Percentiles rank a stretch among this genome's conserved stretches.
phyloP scores from a whole-genome alignment of 345 rosid genomes.

The Salix koriyanagi region DNA sequence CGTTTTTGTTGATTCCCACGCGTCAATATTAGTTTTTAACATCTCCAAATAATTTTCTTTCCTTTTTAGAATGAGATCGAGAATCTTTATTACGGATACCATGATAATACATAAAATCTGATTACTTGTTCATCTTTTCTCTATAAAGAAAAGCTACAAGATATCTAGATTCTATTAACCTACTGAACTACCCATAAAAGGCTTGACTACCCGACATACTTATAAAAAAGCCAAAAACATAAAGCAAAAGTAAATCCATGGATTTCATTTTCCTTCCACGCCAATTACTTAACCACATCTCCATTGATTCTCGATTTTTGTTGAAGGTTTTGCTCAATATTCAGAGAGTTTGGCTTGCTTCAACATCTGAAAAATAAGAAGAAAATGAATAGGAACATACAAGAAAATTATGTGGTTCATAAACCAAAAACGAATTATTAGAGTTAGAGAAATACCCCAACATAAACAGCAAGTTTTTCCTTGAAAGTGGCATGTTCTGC shows the following conservation, averaged over 20 bases:
- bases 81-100: background rate
- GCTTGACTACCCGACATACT: background rate
- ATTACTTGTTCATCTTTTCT: background rate
- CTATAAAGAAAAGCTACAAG: background rate
- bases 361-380: background rate
- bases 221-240: background rate
- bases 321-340: background rate
- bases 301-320: background rate
- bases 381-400: background rate
- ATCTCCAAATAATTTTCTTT: no score
- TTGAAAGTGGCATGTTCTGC: background rate
- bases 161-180: background rate
- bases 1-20: no score
- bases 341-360: background rate
- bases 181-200: background rate
- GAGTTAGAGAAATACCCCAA: background rate
- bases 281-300: background rate
- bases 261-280: background rate
- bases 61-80: background rate
- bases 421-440: background rate
- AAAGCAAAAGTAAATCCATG: background rate
- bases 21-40: no score
- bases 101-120: background rate
- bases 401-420: background rate
- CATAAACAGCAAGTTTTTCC: background rate